Percentiles rank a stretch among this genome's conserved stretches.
Evolutionary conservation across 305 asterid species (phyloP).

Genomic region (Fraxinus velutina): DNA sequence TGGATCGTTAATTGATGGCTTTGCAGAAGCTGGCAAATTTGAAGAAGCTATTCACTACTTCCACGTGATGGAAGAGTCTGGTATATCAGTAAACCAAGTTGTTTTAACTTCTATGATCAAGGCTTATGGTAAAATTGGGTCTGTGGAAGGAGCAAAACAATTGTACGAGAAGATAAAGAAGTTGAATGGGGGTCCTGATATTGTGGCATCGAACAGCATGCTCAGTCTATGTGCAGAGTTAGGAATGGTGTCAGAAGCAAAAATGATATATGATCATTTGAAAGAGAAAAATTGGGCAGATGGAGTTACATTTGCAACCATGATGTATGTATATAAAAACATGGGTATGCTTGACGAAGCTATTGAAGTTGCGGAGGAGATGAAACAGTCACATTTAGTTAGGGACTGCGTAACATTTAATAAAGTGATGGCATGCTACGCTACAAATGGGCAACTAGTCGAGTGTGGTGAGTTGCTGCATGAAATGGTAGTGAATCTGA

Average conservation of each 20-base stretch:
- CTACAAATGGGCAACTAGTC: constrained; percentile 57
- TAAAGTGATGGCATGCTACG: constrained; percentile 78
- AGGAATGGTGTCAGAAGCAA: constrained; percentile 84
- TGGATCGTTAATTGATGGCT: constrained; percentile 67
- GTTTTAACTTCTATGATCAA: constrained; percentile 81
- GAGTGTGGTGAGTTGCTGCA: constrained; percentile 75
- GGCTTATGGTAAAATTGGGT: constrained; percentile 74
- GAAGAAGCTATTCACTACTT: constrained; percentile 67
- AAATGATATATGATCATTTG: constrained; percentile 44
- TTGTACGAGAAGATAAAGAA: constrained; percentile 65
- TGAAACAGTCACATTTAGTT: constrained; percentile 59
- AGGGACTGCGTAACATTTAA: constrained; percentile 56
- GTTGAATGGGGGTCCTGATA: constrained; percentile 65
- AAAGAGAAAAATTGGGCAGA: constrained; percentile 52
- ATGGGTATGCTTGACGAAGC: constrained; percentile 93
- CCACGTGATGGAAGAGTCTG: constrained; percentile 58
- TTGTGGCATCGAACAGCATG: constrained; percentile 84
- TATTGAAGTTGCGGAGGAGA: constrained; percentile 66
- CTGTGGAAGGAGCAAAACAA: constrained; percentile 65
- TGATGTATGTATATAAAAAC: constrained; percentile 80
- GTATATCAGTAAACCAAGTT: constrained; percentile 60
- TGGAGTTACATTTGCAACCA: constrained; percentile 73
- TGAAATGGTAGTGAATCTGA: constrained; percentile 59
- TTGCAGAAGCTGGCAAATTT: constrained; percentile 71
- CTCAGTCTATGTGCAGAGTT: constrained; percentile 66